Evolutionary conservation across 495 filamentous ascomycete genomes (phyloP).

Genomic region (Friedmanniomyces endolithicus): DNA sequence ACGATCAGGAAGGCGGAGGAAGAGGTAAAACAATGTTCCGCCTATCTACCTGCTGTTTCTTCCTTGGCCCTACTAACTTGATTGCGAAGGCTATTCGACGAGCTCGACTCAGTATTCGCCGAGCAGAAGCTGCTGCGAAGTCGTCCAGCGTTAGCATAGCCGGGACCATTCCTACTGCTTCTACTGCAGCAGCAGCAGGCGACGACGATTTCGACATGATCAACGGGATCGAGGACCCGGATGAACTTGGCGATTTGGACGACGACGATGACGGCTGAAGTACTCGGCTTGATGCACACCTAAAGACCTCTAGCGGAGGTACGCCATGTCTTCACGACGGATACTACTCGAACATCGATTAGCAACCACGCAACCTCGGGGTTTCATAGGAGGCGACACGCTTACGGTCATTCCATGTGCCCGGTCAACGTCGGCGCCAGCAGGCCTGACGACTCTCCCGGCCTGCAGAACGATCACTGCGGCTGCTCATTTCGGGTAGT

Average conservation of each 20-base stretch:
- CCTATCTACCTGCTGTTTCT: conserved; percentile 50
- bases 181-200: not conserved
- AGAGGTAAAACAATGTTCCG: conserved; percentile 72
- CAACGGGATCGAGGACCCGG: conserved; percentile 13
- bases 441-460: too few species aligned
- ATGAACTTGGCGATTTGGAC: conserved; percentile 3
- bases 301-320: too few species aligned
- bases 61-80: too few species aligned
- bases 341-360: too few species aligned
- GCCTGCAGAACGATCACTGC: too few species aligned
- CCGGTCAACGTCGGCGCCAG: too few species aligned
- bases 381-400: too few species aligned
- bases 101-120: not conserved
- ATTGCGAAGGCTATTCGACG: not conserved
- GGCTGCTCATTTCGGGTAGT: too few species aligned
- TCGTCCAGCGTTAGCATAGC: not conserved
- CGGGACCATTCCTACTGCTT: not conserved
- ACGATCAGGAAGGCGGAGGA: conserved; percentile 88
- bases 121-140: not conserved
- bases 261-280: conserved; percentile 12
- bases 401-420: too few species aligned
- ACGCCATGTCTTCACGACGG: too few species aligned
- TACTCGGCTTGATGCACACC: not conserved
- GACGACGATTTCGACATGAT: not conserved
- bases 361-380: too few species aligned